phyloP scores from a whole-genome alignment of 345 rosid genomes.

The Eucalyptus curtisii region DNA sequence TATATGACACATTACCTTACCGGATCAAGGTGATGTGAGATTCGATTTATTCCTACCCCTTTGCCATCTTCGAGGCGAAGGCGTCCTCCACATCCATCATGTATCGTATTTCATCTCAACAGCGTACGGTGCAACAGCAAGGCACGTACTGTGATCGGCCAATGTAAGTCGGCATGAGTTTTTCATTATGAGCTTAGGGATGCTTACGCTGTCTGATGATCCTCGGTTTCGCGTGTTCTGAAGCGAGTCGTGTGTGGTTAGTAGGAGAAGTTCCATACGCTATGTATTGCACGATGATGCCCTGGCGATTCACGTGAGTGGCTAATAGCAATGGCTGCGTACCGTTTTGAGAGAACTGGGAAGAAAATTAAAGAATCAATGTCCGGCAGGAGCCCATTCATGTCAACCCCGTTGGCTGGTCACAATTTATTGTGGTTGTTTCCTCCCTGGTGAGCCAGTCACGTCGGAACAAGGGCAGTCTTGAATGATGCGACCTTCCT shows the following conservation, averaged over 20 bases:
- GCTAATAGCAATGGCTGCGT: neutral
- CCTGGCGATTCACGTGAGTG: neutral
- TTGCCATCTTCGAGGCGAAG: rapidly evolving
- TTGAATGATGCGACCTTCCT: neutral
- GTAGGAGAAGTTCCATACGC: neutral
- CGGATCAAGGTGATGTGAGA: rapidly evolving
- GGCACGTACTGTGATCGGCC: neutral
- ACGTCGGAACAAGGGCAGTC: neutral
- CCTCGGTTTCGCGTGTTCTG: neutral
- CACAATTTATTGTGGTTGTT: neutral
- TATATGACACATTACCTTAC: too few species aligned
- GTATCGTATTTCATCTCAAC: neutral
- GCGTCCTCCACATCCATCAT: neutral
- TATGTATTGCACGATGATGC: neutral
- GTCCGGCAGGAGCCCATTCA: neutral
- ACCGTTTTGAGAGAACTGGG: neutral
- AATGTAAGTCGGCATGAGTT: neutral
- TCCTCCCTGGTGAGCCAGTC: neutral
- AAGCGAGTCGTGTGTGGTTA: neutral
- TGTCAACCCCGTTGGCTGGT: neutral
- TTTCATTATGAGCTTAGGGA: neutral
- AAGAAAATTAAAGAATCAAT: neutral
- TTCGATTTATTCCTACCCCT: rapidly evolving
- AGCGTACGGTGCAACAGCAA: neutral
- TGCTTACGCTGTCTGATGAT: neutral